phyloP scores from a whole-genome alignment of 228 moss, liverwort and hornwort species.

The Sphagnum fallax region DNA sequence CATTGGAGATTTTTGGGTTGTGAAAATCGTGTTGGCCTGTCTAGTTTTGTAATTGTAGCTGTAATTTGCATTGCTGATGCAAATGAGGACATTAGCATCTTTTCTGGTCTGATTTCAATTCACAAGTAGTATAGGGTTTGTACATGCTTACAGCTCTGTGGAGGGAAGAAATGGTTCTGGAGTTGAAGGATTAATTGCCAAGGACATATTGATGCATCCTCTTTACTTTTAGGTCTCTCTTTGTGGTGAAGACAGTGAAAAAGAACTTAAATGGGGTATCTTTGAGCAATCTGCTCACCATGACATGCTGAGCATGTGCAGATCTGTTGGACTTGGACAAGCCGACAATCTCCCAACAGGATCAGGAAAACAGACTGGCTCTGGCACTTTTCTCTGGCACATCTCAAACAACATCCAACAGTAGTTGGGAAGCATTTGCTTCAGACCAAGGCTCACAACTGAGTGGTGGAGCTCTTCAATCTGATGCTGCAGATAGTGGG shows the following conservation, averaged over 20 bases:
- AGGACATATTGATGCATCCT: neutral
- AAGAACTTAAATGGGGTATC: neutral
- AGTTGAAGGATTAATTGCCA: neutral
- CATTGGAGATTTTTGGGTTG: too few species aligned
- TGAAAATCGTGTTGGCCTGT: too few species aligned
- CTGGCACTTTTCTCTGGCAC: slow-evolving; percentile 37
- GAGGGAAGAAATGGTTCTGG: neutral
- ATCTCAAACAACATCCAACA: slow-evolving; percentile 23
- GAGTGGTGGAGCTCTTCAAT: slow-evolving; percentile 21
- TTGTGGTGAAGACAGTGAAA: too few species aligned
- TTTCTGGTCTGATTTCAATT: too few species aligned
- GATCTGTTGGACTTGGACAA: slow-evolving; percentile 38
- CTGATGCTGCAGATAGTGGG: slow-evolving; percentile 39
- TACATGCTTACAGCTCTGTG: neutral
- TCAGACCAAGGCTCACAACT: neutral
- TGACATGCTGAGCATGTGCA: neutral
- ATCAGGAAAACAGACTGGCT: slow-evolving; percentile 38
- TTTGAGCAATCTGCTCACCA: neutral
- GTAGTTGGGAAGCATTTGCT: too few species aligned
- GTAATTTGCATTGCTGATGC: neutral
- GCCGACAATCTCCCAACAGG: slow-evolving; percentile 18
- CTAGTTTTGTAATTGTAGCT: neutral
- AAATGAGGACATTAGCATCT: too few species aligned
- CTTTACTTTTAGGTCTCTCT: neutral
- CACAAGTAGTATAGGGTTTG: too few species aligned